A percentile compares a stretch with the other conserved stretches of the same genome.
Conservation (phyloP, 495 filamentous ascomycete species). For the Xylaria grammica region DNA sequence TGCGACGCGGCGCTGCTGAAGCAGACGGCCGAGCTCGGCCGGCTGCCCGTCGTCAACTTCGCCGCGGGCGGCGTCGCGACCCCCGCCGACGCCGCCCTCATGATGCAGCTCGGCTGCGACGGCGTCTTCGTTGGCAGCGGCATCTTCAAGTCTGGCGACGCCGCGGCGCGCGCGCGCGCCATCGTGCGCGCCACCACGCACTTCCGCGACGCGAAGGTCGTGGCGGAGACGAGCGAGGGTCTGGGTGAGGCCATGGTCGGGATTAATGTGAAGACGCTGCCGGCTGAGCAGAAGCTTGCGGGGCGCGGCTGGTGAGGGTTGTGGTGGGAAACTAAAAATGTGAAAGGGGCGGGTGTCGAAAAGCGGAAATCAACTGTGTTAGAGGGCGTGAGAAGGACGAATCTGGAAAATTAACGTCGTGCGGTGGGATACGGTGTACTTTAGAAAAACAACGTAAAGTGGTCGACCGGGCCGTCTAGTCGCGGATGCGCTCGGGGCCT, state of each 20-base stretch:
- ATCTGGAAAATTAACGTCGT: not conserved
- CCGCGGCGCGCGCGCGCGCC: constrained; percentile 82
- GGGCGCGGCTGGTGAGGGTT: constrained; percentile 66
- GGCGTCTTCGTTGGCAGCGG: constrained; percentile 96
- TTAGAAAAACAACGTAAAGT: not conserved
- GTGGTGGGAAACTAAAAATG: not conserved
- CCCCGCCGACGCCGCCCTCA: constrained; percentile 93
- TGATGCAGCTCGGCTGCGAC: constrained; percentile 99
- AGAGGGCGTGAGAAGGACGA: not conserved
- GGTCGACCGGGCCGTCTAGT: no score
- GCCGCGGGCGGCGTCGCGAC: constrained; percentile 97
- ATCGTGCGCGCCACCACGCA: constrained; percentile 95
- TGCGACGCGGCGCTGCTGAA: constrained; percentile 77
- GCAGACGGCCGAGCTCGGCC: constrained; percentile 82
- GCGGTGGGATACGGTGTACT: not conserved
- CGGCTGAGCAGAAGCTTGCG: constrained; percentile 79
- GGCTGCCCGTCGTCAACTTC: constrained; percentile 97
- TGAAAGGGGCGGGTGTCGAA: not conserved
- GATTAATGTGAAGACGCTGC: constrained; percentile 78
- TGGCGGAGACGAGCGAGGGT: constrained; percentile 85
- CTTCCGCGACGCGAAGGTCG: constrained; percentile 81
- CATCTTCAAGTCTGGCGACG: constrained; percentile 96
- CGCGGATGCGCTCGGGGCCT: not conserved
- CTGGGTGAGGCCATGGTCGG: constrained; percentile 97
- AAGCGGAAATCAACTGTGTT: no score